A percentile compares a stretch with the other conserved stretches of the same genome.
Evolutionary conservation across 495 filamentous ascomycete species (phyloP).

Genomic region (Penicillium turbatum): DNA sequence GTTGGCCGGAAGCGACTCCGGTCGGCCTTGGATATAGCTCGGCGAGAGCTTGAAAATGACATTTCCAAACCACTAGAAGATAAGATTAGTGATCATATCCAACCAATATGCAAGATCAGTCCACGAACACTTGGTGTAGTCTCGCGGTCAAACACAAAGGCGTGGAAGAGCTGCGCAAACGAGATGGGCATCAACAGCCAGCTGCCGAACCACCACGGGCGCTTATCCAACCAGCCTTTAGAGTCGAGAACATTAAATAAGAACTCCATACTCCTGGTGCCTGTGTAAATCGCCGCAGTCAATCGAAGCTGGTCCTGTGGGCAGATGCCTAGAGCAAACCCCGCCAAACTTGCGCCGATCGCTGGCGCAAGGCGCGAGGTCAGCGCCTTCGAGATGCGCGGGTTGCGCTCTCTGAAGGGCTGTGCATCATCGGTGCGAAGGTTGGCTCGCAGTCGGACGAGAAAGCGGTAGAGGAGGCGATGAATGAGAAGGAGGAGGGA

Average conservation of each 20-base stretch:
- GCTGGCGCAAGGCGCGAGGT: constrained; percentile 81
- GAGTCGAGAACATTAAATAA: constrained; percentile 79
- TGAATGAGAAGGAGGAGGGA: constrained; percentile 83
- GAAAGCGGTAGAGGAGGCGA: constrained; percentile 85
- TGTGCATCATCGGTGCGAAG: constrained; percentile 68
- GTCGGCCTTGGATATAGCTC: constrained; percentile 72
- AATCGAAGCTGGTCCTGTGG: constrained; percentile 73
- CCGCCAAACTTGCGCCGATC: constrained; percentile 80
- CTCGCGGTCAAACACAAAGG: constrained; percentile 89
- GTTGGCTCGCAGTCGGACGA: constrained; percentile 70
- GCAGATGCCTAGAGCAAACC: constrained; percentile 72
- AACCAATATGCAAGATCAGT: background rate
- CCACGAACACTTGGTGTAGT: constrained; percentile 62
- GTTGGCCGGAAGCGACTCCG: constrained; percentile 59
- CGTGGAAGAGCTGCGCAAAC: constrained; percentile 84
- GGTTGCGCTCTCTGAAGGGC: constrained; percentile 79
- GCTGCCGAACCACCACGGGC: constrained; percentile 89
- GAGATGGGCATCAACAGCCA: constrained; percentile 95
- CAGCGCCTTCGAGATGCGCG: constrained; percentile 63
- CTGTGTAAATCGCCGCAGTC: constrained; percentile 72
- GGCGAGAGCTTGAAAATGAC: constrained; percentile 70
- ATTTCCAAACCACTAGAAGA: constrained; percentile 57
- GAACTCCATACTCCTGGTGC: constrained; percentile 78
- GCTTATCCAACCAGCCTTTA: constrained; percentile 70
- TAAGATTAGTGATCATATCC: constrained; percentile 10